Percentiles rank a stretch among this genome's conserved stretches.
Conservation (phyloP, 2,329 filamentous ascomycete species). For the Sarocladiaceae sp. region DNA sequence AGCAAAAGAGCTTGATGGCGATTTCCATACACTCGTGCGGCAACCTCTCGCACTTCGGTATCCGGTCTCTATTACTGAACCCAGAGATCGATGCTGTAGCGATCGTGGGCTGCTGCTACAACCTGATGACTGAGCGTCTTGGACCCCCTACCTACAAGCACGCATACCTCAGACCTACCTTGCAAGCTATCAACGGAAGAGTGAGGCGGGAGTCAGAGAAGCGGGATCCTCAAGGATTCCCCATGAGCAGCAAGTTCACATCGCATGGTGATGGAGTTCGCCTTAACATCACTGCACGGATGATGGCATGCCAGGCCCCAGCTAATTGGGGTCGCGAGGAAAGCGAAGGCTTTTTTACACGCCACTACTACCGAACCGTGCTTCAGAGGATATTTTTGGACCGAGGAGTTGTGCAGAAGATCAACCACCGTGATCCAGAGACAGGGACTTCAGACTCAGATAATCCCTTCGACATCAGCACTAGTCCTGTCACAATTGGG, state of each 20-base stretch:
- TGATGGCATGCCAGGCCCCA: constrained; percentile 97
- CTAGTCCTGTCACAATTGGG: constrained; percentile 81
- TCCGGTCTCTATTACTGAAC: constrained; percentile 81
- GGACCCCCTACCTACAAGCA: constrained; percentile 85
- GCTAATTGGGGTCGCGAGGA: constrained; percentile 83
- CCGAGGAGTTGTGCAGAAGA: constrained; percentile 65
- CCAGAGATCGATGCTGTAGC: constrained; percentile 83
- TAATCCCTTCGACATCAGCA: constrained; percentile 52
- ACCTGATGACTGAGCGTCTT: constrained; percentile 85
- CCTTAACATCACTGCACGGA: constrained; percentile 91
- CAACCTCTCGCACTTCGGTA: constrained; percentile 92
- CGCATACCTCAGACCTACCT: constrained; percentile 66
- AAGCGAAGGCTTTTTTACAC: constrained; percentile 82
- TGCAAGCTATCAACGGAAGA: constrained; percentile 65
- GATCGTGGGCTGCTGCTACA: constrained; percentile 98
- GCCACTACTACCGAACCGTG: constrained; percentile 89
- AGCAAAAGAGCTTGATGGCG: constrained; percentile 64
- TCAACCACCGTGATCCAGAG: constrained; percentile 34
- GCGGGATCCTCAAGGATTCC: constrained; percentile 88
- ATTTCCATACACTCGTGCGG: constrained; percentile 97
- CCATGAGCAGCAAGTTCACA: constrained; percentile 73
- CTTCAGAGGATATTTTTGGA: constrained; percentile 93
- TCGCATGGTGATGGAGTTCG: constrained; percentile 63
- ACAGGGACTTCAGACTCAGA: constrained; percentile 19
- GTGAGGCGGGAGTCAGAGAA: constrained; percentile 63